A percentile compares a stretch with the other conserved stretches of the same genome.
phyloP scores from a whole-genome alignment of 176 grass and related monocot genomes.

The Tuctoria greenei region DNA sequence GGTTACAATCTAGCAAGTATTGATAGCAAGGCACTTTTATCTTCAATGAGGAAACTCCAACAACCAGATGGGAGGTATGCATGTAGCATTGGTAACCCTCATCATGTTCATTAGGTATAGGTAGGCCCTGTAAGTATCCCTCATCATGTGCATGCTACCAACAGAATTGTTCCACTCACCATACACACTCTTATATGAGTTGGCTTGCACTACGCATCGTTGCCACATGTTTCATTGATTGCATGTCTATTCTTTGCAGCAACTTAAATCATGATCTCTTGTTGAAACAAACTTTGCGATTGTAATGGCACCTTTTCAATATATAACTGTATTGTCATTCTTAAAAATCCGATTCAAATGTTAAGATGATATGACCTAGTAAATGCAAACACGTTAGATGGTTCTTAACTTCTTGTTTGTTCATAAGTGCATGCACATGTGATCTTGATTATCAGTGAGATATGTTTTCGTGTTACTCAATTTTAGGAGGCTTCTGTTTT shows the following conservation, averaged over 20 bases:
- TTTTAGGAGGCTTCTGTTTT: conserved; percentile 14
- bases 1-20: conserved; percentile 66
- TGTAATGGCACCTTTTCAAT: conserved; percentile 2
- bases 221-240: conserved; percentile 11
- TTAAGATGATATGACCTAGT: conserved; percentile 1
- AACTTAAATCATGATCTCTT: neutral
- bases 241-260: neutral
- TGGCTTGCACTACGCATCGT: neutral
- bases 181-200: neutral
- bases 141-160: neutral
- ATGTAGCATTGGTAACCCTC: conserved; percentile 2
- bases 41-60: conserved; percentile 80
- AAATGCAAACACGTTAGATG: conserved; percentile 3
- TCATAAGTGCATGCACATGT: neutral
- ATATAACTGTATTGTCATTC: neutral
- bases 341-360: conserved; percentile 3
- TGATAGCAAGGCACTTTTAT: conserved; percentile 53
- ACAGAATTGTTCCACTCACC: neutral
- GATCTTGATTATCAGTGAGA: conserved; percentile 10
- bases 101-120: neutral
- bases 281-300: conserved; percentile 11
- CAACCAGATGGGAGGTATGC: conserved; percentile 85
- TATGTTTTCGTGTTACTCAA: conserved; percentile 12
- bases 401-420: neutral
- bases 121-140: neutral